Evolutionary conservation across 164 flowering plant species (phyloP).

Genomic region (Umbilicus rupestris): DNA sequence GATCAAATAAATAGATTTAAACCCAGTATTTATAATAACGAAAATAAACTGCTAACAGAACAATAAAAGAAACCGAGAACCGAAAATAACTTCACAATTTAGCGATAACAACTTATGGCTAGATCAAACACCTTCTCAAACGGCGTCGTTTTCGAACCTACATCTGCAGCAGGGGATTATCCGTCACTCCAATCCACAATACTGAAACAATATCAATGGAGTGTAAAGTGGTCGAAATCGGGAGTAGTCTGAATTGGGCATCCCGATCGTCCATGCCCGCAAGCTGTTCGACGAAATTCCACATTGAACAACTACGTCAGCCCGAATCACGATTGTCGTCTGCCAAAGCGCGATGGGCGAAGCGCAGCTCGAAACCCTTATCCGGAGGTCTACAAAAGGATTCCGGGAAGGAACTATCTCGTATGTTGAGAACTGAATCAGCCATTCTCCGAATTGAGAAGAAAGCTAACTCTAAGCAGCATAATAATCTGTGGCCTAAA

Average conservation of each 20-base stretch:
- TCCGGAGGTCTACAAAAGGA: constrained; percentile 36
- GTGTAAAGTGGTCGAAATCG: neutral
- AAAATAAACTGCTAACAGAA: too few species aligned
- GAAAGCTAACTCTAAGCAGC: constrained; percentile 51
- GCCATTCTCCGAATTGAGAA: constrained; percentile 53
- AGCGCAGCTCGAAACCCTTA: constrained; percentile 18
- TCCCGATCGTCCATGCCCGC: constrained; percentile 8
- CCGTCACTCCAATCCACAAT: neutral
- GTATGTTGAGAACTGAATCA: constrained; percentile 61
- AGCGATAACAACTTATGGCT: too few species aligned
- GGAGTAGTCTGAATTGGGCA: constrained; percentile 6
- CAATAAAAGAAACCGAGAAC: too few species aligned
- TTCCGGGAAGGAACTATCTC: constrained; percentile 44
- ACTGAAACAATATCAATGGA: constrained; percentile 20
- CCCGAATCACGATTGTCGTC: neutral
- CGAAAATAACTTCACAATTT: too few species aligned
- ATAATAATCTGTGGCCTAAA: constrained; percentile 56
- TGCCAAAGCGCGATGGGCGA: constrained; percentile 18
- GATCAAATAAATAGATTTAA: too few species aligned
- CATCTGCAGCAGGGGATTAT: neutral
- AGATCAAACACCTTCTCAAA: too few species aligned
- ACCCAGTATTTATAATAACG: too few species aligned
- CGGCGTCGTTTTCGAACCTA: too few species aligned
- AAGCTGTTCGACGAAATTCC: constrained; percentile 19
- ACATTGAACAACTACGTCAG: neutral